Conservation (phyloP, 2,329 filamentous ascomycete species). For the Penicillium sp. region DNA sequence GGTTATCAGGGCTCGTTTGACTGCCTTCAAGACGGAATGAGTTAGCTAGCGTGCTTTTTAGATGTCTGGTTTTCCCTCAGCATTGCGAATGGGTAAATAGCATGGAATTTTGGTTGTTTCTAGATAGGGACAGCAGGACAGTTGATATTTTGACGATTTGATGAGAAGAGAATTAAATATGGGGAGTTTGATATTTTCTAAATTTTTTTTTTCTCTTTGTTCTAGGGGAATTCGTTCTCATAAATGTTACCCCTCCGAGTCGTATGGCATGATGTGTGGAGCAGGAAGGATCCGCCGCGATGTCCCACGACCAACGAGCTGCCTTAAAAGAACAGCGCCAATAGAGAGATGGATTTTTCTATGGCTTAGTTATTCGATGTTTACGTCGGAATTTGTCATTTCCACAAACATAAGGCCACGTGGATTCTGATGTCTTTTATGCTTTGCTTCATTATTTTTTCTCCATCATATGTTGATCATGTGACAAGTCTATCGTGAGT, state of each 20-base stretch:
- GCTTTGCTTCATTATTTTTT: too few relatives aligned
- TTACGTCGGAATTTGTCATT: too few relatives aligned
- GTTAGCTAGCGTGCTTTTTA: slow-evolving; percentile 8
- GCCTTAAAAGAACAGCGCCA: background rate
- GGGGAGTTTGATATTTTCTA: background rate
- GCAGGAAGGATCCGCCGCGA: background rate
- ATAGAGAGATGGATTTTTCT: too few relatives aligned
- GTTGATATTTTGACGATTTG: background rate
- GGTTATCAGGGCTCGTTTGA: slow-evolving; percentile 37
- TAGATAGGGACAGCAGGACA: background rate
- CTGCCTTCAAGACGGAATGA: slow-evolving; percentile 40
- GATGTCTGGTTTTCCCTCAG: background rate
- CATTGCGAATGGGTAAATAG: background rate
- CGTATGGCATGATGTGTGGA: slow-evolving; percentile 8
- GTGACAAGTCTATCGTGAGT: too few relatives aligned
- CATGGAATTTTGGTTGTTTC: background rate
- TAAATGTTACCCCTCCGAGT: background rate
- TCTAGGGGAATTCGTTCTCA: background rate
- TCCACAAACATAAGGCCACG: too few relatives aligned
- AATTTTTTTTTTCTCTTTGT: background rate
- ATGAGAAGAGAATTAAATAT: background rate
- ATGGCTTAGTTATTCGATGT: too few relatives aligned
- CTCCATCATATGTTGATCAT: too few relatives aligned
- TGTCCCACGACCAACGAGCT: background rate
- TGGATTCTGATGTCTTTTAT: too few relatives aligned